Conservation (phyloP, 768 basidiomycete genomes). For the Phanerochaete carnosa region DNA sequence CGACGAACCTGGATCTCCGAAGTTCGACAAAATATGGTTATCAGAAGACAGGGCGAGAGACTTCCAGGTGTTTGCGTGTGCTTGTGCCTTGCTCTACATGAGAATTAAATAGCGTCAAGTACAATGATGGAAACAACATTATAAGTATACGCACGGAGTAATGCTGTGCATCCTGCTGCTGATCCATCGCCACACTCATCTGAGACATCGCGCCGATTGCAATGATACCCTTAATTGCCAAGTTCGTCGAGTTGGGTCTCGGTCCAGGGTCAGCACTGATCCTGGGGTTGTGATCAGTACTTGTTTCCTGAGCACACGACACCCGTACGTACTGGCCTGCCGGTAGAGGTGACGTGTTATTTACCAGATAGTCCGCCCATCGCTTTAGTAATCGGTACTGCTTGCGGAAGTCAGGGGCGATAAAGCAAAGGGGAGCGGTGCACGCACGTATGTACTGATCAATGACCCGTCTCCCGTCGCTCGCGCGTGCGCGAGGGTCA, state of each 20-base stretch:
- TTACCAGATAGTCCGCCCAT: constrained; percentile 22
- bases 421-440: too few species aligned
- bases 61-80: constrained; percentile 10
- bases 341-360: constrained; percentile 10
- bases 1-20: not conserved
- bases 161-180: constrained; percentile 14
- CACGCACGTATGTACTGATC: constrained; percentile 19
- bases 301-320: not conserved
- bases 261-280: not conserved
- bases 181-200: constrained; percentile 34
- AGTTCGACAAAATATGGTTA: not conserved
- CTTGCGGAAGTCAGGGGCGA: not conserved
- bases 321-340: not conserved
- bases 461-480: constrained; percentile 26
- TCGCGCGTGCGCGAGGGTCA: constrained; percentile 29
- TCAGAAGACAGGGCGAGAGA: constrained; percentile 10
- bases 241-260: constrained; percentile 58
- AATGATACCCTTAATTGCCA: constrained; percentile 69
- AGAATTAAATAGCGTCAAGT: not conserved
- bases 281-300: not conserved
- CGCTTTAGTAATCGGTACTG: constrained; percentile 22
- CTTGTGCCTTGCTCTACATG: constrained; percentile 8
- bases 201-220: constrained; percentile 63
- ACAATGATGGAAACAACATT: not conserved
- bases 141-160: constrained; percentile 21